Base-by-base conservation (phyloP, 306 rosid genomes). In the Pterocarpus macrocarpus region DNA sequence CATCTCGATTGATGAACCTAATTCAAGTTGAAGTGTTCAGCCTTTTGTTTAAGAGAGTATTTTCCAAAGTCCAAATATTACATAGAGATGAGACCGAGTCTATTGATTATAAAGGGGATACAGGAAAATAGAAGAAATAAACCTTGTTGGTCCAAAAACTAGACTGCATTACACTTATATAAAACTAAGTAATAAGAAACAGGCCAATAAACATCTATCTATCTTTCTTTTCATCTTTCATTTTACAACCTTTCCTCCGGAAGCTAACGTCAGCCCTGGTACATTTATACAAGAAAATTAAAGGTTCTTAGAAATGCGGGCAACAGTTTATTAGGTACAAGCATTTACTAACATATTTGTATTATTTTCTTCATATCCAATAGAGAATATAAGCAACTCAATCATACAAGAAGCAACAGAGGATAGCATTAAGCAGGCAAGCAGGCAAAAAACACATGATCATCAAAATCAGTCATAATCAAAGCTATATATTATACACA, bases 1-100 rank as follows among this genome's bases (percentile, higher is more conserved):
- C 99, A 38, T 93, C 98, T 75, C 91, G 92, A 74, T 95, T 91
- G 86, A 91, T 86, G 86, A 95, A 91, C 93, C 99, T 95, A 73
- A 81, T 77, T 85, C 58, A 87, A 35, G 67, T 59, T 28, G 57
- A 85, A 82, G 56, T 47, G 61, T 43, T 81, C 75, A 79, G 73
- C 43, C 63, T 59, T 78, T 75, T 44, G 55, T 4, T 77, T 30
- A 55, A 34, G 63, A 43, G 70, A 17, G n/a, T 52, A 56, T 30
- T 45, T 66, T 41, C 17, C 32, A 32, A 79, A 73, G 28, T 57
- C n/a, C 52, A 59, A 35, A 49, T 68, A 56, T 61, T 16, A 67
- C 22, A 38, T 30, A 38, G 33, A 77, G 64, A 75, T 15, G 49
- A 78, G 32, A 62, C 38, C 5, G 11, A 64, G 50, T 47, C 71